Evolutionary conservation across 495 filamentous ascomycete species (phyloP), one percentile per base, ranked within the genome.

Genomic region (Talaromyces wortmannii): DNA sequence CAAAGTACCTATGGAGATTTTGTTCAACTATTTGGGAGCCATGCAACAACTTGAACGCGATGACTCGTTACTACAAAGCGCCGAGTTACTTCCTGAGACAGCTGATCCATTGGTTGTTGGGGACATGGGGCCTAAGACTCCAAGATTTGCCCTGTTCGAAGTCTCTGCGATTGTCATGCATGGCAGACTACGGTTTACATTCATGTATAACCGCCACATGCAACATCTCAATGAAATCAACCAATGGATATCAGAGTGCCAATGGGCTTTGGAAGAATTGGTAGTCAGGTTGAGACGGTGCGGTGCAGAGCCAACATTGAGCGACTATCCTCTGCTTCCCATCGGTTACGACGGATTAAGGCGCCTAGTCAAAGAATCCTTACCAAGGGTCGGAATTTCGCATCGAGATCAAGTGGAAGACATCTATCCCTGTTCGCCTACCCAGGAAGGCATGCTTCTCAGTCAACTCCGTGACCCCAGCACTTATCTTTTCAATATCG

Each of bases 11-110:
- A 68, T 88, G 46, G 87, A 90, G 68, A 78, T 89, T 32, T 72
- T 84, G 4, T 86, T 89, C 64, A 88, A 84, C 57, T 88, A 88
- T 59, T 75, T 83, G 31, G 86, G 84, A 3, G 71, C 75, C 10
- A 67, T 81, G 36, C 83, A 85, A 54, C 78, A 83, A 49, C 64
- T 85, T 4, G 82, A 85, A 62, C 72, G 78, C 2, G 68, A 75
- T 8, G 80, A 85, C 40, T 77, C 82, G 0, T 64, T 88, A 4
- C 76, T 89, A 63, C 77, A 82, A 45, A 78, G 78, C 55, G 77
- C 79, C 16, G 83, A 86, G 42, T 78, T 82, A 43, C 64, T 63
- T 1, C 69, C 71, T 16, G 66, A 71, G 49, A 69, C 64, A 15
- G 62, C 67, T 6, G 65, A 75, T 44, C 72, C 75, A 15, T 75